Conservation (phyloP, 495 filamentous ascomycete species). For the Endocarpon pusillum region DNA sequence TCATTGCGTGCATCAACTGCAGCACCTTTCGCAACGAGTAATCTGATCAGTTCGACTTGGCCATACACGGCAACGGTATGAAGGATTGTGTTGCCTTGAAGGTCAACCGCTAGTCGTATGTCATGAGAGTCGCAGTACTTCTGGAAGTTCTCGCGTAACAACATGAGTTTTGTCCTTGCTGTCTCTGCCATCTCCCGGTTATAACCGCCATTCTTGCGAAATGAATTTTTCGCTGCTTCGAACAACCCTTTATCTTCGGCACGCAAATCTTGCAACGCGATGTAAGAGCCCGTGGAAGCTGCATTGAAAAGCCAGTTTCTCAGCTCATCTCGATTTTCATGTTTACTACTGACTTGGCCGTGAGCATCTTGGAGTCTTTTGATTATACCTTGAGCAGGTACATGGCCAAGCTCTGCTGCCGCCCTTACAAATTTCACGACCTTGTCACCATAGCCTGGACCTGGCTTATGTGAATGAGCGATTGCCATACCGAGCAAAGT, state of each 20-base stretch:
- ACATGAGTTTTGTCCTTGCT: conserved; percentile 7
- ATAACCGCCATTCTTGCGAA: conserved; percentile 11
- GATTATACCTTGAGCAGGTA: background rate
- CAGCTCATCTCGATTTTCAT: background rate
- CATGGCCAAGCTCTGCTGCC: background rate
- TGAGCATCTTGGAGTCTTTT: background rate
- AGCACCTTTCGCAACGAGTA: conserved; percentile 3
- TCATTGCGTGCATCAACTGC: conserved; percentile 10
- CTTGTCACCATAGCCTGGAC: background rate
- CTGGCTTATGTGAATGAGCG: background rate
- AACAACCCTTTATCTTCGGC: background rate
- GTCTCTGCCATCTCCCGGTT: conserved; percentile 9
- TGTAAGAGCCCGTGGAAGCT: background rate
- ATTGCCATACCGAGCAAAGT: background rate
- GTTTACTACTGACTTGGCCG: background rate
- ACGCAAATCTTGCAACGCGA: background rate
- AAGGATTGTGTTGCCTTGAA: conserved; percentile 12
- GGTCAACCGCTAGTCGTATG: conserved; percentile 4
- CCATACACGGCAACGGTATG: conserved; percentile 15
- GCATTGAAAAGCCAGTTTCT: conserved; percentile 1
- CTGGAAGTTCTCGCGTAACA: background rate
- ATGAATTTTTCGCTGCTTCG: conserved; percentile 6
- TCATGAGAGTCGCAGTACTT: conserved; percentile 2
- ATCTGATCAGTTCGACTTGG: conserved; percentile 4
- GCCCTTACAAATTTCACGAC: background rate